Evolutionary conservation across 331 rosid genomes (phyloP).

Genomic region (Phaseolus coccineus): DNA sequence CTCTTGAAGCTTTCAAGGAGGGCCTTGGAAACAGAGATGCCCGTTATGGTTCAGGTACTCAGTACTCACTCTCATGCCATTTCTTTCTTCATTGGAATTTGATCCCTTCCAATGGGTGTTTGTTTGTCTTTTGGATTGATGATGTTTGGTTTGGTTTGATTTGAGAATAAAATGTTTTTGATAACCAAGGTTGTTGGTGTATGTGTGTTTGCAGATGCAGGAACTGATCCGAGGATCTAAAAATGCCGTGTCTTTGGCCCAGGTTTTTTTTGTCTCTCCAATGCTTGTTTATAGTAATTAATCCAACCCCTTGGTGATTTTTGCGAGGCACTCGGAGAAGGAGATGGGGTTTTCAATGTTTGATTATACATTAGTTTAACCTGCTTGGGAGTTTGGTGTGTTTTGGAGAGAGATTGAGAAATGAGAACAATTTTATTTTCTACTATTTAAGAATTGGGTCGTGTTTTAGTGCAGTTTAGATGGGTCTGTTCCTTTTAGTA

Average conservation of each 20-base stretch:
- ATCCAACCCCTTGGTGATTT: slow-evolving; percentile 9
- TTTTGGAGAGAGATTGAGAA: slow-evolving; percentile 29
- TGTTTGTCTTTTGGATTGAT: slow-evolving; percentile 1
- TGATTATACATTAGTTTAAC: slow-evolving; percentile 26
- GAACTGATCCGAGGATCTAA: slow-evolving; percentile 60
- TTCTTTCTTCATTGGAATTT: slow-evolving; percentile 14
- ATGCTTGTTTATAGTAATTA: slow-evolving; percentile 33
- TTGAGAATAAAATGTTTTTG: slow-evolving; percentile 10
- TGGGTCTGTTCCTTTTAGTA: slow-evolving; percentile 11
- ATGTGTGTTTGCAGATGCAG: slow-evolving; percentile 61
- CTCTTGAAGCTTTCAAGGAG: slow-evolving; percentile 64
- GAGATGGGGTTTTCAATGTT: slow-evolving; percentile 33
- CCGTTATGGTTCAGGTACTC: slow-evolving; percentile 76
- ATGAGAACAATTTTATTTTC: background rate
- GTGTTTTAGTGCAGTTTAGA: slow-evolving; percentile 30
- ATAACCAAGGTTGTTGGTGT: slow-evolving; percentile 38
- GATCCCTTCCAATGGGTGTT: slow-evolving; percentile 4
- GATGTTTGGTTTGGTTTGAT: background rate
- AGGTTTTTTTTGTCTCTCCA: slow-evolving; percentile 58
- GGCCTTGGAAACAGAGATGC: slow-evolving; percentile 77
- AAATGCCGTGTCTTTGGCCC: slow-evolving; percentile 70
- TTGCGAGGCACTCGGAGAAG: slow-evolving; percentile 14
- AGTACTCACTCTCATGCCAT: slow-evolving; percentile 20
- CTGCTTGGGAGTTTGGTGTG: slow-evolving; percentile 27
- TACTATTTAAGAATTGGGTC: slow-evolving; percentile 4